Base-by-base conservation (phyloP, 768 basidiomycete genomes). In the Podaxis sp. region DNA sequence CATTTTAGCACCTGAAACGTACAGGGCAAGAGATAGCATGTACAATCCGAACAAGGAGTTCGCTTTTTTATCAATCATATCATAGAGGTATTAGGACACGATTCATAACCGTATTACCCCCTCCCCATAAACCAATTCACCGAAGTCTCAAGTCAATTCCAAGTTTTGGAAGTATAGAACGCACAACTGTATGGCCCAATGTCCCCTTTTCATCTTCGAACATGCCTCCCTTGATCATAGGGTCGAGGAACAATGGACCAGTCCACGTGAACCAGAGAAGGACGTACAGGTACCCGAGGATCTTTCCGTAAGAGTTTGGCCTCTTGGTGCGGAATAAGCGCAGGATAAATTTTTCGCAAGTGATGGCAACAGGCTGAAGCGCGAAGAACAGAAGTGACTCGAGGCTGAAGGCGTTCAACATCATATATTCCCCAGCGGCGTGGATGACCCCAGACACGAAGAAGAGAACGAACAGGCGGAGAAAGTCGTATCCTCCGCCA, bases 381-480 rank as follows among this genome's bases (percentile, higher is more conserved):
- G 67, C 33, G 59, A 70, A 72, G 64, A 69, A 71, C 4, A 63
- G 47, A 17, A 72, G 17, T 8, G 67, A 58, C 9, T 46, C 24
- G 13, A 57, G 51, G 36, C 53, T 57, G 65, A 60, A 67, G 19
- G 61, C 60, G 40, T 64, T 63, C 13, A 65, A 36, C 11, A 67
- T 58, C 65, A 72, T 71, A 49, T 69, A 71, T 53, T 79, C 77
- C 8, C 71, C 75, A 41, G 63, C 67, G 53, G 66, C 65, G 61
- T 81, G 79, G 22, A 78, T 43, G 12, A 74, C 24, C 0, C 71
- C 75, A 1, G 79, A 77, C 2, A 78, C 55, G 13, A 70, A 33
- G 68, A 79, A 79, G 0, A 73, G 74, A 11, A 68, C 65, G 64
- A 69, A 76, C 4, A 80, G 69, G 22, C 75, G 75, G 33, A 73